A percentile compares a stretch with the other conserved stretches of the same genome.
phyloP scores from a whole-genome alignment of 2,329 filamentous ascomycete genomes.

The Trichoderma sp. region DNA sequence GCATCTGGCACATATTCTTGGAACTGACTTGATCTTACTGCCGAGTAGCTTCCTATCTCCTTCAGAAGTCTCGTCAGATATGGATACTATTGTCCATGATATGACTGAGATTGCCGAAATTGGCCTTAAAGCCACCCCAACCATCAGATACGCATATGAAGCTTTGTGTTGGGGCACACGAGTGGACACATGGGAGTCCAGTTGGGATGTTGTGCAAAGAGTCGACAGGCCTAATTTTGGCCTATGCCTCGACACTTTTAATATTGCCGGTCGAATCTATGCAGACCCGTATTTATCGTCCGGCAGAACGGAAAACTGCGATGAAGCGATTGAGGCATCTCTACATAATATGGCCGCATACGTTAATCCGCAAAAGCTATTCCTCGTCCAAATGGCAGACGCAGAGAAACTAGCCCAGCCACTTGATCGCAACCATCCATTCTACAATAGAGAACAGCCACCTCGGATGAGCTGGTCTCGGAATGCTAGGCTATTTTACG shows the following conservation, averaged over 20 bases:
- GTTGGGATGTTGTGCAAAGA: conserved; percentile 66
- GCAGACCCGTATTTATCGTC: conserved; percentile 62
- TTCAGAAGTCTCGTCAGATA: conserved; percentile 47
- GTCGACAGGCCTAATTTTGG: conserved; percentile 74
- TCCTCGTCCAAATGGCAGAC: conserved; percentile 77
- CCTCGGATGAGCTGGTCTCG: conserved; percentile 74
- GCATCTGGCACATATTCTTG: conserved; percentile 60
- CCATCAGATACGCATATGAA: conserved; percentile 72
- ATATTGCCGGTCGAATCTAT: conserved; percentile 71
- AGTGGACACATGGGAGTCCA: conserved; percentile 69
- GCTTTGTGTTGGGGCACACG: conserved; percentile 71
- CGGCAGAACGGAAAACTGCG: conserved; percentile 56
- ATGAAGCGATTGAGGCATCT: conserved; percentile 56
- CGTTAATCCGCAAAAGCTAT: conserved; percentile 66
- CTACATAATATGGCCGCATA: conserved; percentile 54
- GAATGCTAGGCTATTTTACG: conserved; percentile 64
- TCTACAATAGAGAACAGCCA: conserved; percentile 40
- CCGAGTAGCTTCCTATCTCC: conserved; percentile 68
- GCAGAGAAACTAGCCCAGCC: conserved; percentile 64
- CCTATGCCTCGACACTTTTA: conserved; percentile 76
- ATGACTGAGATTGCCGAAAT: conserved; percentile 67
- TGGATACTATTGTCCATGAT: conserved; percentile 61
- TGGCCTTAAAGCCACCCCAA: conserved; percentile 56
- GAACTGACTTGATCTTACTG: conserved; percentile 73
- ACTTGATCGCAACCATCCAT: conserved; percentile 52